These are phyloP conservation scores for Penicillium sumatraense DNA, from an alignment of 2,329 filamentous ascomycete species.

Conservation along the genomic window DNA sequence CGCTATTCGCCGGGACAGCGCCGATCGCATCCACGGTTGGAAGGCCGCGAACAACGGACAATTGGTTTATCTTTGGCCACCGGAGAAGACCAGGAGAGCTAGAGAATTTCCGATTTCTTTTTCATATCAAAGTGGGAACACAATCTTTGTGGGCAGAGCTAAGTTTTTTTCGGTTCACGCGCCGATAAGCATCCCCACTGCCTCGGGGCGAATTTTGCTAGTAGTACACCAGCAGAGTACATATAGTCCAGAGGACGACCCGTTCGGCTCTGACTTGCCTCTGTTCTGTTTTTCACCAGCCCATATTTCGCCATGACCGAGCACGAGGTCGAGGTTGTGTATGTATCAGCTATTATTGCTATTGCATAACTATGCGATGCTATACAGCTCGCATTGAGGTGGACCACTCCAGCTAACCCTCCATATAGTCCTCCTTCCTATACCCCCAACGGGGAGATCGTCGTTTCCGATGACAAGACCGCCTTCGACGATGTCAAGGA, in stretches of 20 bases:
- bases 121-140: constrained; percentile 6
- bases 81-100: neutral
- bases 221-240: constrained; percentile 27
- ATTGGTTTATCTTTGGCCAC: constrained; percentile 15
- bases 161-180: constrained; percentile 15
- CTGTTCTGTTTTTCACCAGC: constrained; percentile 16
- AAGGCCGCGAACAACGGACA: constrained; percentile 19
- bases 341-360: no score
- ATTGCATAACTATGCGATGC: no score
- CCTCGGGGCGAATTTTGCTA: constrained; percentile 21
- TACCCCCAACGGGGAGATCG: constrained; percentile 24
- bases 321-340: constrained; percentile 34
- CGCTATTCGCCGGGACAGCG: constrained; percentile 13
- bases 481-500: constrained; percentile 37
- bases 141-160: constrained; percentile 2
- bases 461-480: constrained; percentile 30
- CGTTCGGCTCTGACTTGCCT: neutral
- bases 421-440: neutral
- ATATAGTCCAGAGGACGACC: constrained; percentile 29
- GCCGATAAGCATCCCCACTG: constrained; percentile 64
- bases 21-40: constrained; percentile 29
- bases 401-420: neutral
- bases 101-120: constrained; percentile 6
- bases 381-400: neutral
- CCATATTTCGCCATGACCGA: constrained; percentile 18